Conservation (phyloP, 2,329 filamentous ascomycete genomes). For the Lojkania enalia region DNA sequence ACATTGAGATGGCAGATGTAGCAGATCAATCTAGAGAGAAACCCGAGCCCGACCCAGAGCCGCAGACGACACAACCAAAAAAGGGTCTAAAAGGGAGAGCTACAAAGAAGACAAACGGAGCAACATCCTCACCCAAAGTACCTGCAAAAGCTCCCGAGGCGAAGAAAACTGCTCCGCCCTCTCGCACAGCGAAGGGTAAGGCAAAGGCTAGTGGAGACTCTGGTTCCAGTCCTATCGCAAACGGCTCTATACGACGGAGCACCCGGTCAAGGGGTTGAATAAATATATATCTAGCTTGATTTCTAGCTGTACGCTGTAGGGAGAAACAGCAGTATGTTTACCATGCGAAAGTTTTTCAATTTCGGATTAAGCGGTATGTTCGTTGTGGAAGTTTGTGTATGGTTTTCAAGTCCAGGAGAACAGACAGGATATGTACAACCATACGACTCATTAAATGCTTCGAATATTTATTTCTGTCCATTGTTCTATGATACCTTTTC, state of each 20-base stretch:
- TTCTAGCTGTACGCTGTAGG: no score
- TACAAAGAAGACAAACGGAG: constrained; percentile 8
- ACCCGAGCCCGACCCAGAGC: constrained; percentile 26
- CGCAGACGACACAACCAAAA: constrained; percentile 6
- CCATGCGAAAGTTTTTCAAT: no score
- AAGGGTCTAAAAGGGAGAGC: constrained; percentile 2
- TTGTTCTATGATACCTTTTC: no score
- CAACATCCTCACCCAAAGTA: not conserved
- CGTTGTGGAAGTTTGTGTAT: no score
- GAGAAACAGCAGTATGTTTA: no score
- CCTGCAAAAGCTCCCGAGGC: not conserved
- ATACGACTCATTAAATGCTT: no score
- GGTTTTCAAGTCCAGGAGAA: no score
- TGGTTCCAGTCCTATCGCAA: not conserved
- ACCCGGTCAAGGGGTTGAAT: constrained; percentile 2
- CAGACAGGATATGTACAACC: no score
- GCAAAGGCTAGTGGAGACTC: constrained; percentile 1
- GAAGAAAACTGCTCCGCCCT: not conserved
- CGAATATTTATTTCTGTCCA: no score
- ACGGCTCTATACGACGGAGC: not conserved
- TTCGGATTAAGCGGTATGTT: no score
- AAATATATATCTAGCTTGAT: no score
- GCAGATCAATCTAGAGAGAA: constrained; percentile 16
- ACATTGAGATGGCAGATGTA: constrained; percentile 35
- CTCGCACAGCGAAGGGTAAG: not conserved